A percentile compares a stretch with the other conserved stretches of the same genome.
Evolutionary conservation across 352 stramenopile species (phyloP).

Genomic region (Globisporangium viniferum): DNA sequence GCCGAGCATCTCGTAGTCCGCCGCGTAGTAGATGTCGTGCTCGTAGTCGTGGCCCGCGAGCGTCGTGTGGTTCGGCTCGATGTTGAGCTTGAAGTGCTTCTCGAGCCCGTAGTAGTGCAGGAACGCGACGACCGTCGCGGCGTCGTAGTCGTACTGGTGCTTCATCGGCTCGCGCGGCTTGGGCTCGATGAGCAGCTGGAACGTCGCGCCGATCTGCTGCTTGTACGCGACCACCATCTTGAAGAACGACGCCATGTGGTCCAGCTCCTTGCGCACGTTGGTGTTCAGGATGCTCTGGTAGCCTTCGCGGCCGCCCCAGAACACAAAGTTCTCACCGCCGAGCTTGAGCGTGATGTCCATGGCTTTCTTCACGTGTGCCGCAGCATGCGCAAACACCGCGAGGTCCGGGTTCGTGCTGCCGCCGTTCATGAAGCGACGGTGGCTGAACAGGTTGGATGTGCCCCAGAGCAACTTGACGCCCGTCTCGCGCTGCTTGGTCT

Average conservation of each 20-base stretch:
- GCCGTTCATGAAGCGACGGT: slow-evolving; percentile 85
- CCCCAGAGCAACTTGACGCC: slow-evolving; percentile 79
- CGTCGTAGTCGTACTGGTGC: slow-evolving; percentile 90
- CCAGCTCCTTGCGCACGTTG: slow-evolving; percentile 68
- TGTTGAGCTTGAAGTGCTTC: slow-evolving; percentile 87
- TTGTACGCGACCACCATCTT: slow-evolving; percentile 83
- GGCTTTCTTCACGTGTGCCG: slow-evolving; percentile 80
- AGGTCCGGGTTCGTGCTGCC: slow-evolving; percentile 81
- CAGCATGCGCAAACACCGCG: slow-evolving; percentile 73
- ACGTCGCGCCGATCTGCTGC: slow-evolving; percentile 59
- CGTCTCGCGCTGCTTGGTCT: slow-evolving; percentile 64
- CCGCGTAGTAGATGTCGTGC: slow-evolving; percentile 80
- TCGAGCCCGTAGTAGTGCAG: slow-evolving; percentile 70
- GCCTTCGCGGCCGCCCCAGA: slow-evolving; percentile 83
- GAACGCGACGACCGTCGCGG: slow-evolving; percentile 82
- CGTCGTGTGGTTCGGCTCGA: slow-evolving; percentile 87
- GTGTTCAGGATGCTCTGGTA: slow-evolving; percentile 84
- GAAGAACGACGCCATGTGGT: slow-evolving; percentile 83
- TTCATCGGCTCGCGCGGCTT: slow-evolving; percentile 87
- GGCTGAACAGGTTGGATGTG: slow-evolving; percentile 79
- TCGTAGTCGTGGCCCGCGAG: slow-evolving; percentile 83
- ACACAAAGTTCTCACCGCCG: slow-evolving; percentile 84
- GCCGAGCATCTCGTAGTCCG: slow-evolving; percentile 72
- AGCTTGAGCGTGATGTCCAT: slow-evolving; percentile 84
- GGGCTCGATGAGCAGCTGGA: slow-evolving; percentile 81